Evolutionary conservation across 169 alveolate genomes (phyloP).

Genomic region (Plasmodium knowlesi): DNA sequence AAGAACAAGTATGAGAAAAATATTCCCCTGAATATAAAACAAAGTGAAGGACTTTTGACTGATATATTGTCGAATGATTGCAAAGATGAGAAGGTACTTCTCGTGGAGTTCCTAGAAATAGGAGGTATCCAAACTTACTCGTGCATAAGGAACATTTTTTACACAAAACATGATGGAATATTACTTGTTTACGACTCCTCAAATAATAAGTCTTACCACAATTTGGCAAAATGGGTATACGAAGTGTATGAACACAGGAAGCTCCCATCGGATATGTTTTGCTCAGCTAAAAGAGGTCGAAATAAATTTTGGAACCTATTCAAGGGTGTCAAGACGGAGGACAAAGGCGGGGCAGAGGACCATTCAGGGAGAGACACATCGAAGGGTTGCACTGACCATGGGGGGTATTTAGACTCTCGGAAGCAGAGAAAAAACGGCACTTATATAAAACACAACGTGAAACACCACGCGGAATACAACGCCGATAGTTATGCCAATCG

Average conservation of each 20-base stretch:
- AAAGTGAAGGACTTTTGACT: background rate
- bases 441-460: background rate
- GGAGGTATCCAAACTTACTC: slow-evolving; percentile 70
- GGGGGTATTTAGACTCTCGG: background rate
- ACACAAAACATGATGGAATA: slow-evolving; percentile 64
- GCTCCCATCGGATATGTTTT: slow-evolving; percentile 58
- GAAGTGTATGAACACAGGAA: slow-evolving; percentile 46
- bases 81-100: background rate
- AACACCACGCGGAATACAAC: background rate
- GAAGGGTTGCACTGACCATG: background rate
- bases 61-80: background rate
- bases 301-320: slow-evolving; percentile 46
- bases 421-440: background rate
- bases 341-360: background rate
- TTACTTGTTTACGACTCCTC: slow-evolving; percentile 62
- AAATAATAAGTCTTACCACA: slow-evolving; percentile 67
- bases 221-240: slow-evolving; percentile 59
- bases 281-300: slow-evolving; percentile 11
- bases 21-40: slow-evolving; percentile 43
- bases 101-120: slow-evolving; percentile 65
- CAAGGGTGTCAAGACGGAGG: background rate
- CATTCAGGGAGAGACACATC: background rate
- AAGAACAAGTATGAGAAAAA: slow-evolving; percentile 43
- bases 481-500: background rate
- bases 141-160: slow-evolving; percentile 59